Evolutionary conservation across 2,329 filamentous ascomycete species (phyloP), one percentile per base, ranked within the genome.

Genomic region (Colletotrichum magnum): DNA sequence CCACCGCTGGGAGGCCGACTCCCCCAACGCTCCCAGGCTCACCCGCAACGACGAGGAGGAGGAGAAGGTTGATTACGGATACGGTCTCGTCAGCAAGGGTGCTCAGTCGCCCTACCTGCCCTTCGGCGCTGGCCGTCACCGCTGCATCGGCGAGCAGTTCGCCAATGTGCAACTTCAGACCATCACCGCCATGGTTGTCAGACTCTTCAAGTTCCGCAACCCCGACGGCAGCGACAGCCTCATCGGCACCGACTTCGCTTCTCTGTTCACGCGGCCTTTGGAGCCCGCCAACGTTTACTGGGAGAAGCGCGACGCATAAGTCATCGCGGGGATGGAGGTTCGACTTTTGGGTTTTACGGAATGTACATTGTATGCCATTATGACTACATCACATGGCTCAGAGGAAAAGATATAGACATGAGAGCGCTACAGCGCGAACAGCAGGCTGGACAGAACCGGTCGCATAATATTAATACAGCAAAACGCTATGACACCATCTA

Each of bases 101-200:
- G 92, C 94, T 15, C 90, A 89, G 69, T 97, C 93, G 60, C 95
- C 95, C 0, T 98, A 98, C 80, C 89, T 98, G 56, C 95, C 95
- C 2, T 98, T 98, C 78, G 95, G 95, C 68, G 95, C 95, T 36
- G 95, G 95, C 50, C 88, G 95, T 74, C 95, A 98, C 82, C 88
- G 95, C 73, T 98, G 95, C 82, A 98, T 98, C 77, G 95, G 95
- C 73, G 95, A 98, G 86, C 94, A 97, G 77, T 98, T 98, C 80
- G 95, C 95, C 74, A 97, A 97, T 79, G 87, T 97, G 67, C 95
- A 98, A 83, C 86, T 98, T 71, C 92, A 95, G 78, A 94, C 94
- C 52, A 97, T 98, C 73, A 85, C 92, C 13, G 94, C 91, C 58
- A 90, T 90, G 68, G 83, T 95, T 73, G 92, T 97, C 48, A 88